Evolutionary conservation across 331 rosid species (phyloP).

Genomic region (Quercus lobata): DNA sequence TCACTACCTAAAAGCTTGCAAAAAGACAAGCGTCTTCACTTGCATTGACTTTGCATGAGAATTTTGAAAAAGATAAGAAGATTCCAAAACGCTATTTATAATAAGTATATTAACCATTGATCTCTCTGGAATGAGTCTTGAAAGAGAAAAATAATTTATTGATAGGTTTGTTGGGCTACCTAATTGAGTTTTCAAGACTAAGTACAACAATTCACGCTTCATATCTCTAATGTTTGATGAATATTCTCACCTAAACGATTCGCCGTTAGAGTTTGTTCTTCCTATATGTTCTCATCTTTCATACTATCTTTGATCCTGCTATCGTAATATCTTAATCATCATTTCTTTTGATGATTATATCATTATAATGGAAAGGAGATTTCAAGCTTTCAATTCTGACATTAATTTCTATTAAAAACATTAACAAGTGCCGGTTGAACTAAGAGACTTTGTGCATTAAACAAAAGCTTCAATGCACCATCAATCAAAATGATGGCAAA

Average conservation of each 20-base stretch:
- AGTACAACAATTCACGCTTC: neutral
- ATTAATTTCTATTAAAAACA: too few relatives aligned
- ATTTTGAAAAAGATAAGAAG: neutral
- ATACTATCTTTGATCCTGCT: neutral
- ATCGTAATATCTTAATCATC: too few relatives aligned
- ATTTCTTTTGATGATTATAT: too few relatives aligned
- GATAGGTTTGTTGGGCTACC: conserved; percentile 36
- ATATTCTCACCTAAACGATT: neutral
- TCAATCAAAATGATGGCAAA: too few relatives aligned
- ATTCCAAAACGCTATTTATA: neutral
- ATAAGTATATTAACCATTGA: neutral
- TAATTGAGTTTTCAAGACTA: conserved; percentile 3
- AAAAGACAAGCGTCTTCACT: conserved; percentile 1
- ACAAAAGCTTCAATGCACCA: too few relatives aligned
- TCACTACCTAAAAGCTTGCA: conserved; percentile 11
- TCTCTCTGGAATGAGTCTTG: neutral
- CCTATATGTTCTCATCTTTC: conserved; percentile 7
- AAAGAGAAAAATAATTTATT: neutral
- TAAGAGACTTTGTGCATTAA: too few relatives aligned
- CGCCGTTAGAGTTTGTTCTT: conserved; percentile 20
- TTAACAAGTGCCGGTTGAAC: too few relatives aligned
- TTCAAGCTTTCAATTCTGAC: too few relatives aligned
- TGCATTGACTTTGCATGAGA: conserved; percentile 9
- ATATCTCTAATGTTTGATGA: conserved; percentile 4
- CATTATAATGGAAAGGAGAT: too few relatives aligned